These are phyloP conservation scores for Termitomyces heimii DNA, from an alignment of 768 basidiomycete species.

Conservation along the genomic window DNA sequence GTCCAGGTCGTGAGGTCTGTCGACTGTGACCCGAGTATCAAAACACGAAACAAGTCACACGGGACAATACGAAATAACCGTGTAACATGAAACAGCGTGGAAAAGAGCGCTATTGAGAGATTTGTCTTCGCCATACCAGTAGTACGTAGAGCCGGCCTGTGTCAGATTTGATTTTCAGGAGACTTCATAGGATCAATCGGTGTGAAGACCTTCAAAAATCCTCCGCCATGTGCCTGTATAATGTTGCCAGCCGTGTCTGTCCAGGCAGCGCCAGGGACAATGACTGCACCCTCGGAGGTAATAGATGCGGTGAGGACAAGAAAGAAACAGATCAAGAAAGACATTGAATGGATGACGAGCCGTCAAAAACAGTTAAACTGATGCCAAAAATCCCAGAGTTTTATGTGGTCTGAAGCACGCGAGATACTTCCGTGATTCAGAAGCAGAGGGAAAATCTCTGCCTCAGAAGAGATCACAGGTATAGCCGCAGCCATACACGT, in stretches of 20 bases:
- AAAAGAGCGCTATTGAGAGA: conserved; percentile 48
- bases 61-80: conserved; percentile 22
- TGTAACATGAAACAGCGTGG: conserved; percentile 54
- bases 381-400: neutral
- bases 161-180: neutral
- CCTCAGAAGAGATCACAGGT: neutral
- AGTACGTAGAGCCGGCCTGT: conserved; percentile 48
- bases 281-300: conserved; percentile 30
- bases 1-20: conserved; percentile 49
- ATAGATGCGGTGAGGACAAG: conserved; percentile 6
- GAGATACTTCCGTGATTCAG: neutral
- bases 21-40: conserved; percentile 24
- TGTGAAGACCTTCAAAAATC: conserved; percentile 45
- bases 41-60: neutral
- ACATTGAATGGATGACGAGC: neutral
- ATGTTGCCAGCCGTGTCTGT: conserved; percentile 53
- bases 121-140: conserved; percentile 65
- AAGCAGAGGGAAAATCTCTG: neutral
- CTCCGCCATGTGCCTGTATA: conserved; percentile 61
- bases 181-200: neutral
- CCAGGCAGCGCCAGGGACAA: conserved; percentile 60
- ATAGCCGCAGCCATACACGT: neutral
- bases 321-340: conserved; percentile 3
- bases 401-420: neutral
- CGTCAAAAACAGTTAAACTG: neutral